Percentiles rank a stretch among this genome's conserved stretches.
Evolutionary conservation across 2,329 filamentous ascomycete species (phyloP).

Genomic region (Venturia aucupariae): DNA sequence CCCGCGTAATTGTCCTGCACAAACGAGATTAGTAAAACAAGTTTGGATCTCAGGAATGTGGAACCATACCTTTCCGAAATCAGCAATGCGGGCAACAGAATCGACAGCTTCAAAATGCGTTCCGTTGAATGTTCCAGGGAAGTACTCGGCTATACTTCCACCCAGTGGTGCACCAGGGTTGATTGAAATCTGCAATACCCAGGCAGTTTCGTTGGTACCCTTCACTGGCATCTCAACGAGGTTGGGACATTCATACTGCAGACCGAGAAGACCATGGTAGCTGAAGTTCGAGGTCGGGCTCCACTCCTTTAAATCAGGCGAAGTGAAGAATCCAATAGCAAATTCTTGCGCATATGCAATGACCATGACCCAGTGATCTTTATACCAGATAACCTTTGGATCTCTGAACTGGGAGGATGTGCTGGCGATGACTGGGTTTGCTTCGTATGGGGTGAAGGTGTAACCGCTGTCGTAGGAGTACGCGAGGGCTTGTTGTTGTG

Average conservation of each 20-base stretch:
- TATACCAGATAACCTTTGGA: conserved; percentile 54
- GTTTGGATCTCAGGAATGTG: too few species aligned
- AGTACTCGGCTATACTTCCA: conserved; percentile 48
- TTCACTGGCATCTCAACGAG: conserved; percentile 46
- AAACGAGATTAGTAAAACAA: not conserved
- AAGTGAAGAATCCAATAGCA: conserved; percentile 52
- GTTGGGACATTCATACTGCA: conserved; percentile 57
- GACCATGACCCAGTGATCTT: conserved; percentile 48
- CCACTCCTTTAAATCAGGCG: conserved; percentile 50
- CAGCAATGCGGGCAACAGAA: conserved; percentile 32
- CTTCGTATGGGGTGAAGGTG: conserved; percentile 49
- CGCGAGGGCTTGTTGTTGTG: conserved; percentile 50
- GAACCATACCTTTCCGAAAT: conserved; percentile 33
- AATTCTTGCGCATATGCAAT: conserved; percentile 48
- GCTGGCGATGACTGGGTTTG: conserved; percentile 52
- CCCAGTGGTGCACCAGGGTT: conserved; percentile 50
- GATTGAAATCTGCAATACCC: conserved; percentile 43
- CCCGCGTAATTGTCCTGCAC: conserved; percentile 44
- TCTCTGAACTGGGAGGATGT: conserved; percentile 52
- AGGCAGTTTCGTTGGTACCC: conserved; percentile 32
- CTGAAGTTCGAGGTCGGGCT: conserved; percentile 50
- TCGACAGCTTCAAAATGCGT: conserved; percentile 47
- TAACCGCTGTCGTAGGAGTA: conserved; percentile 54
- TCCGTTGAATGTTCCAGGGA: conserved; percentile 54
- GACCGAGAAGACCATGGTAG: conserved; percentile 41